A percentile compares a stretch with the other conserved stretches of the same genome.
phyloP scores from a whole-genome alignment of 129 eudicot genomes.

The Saposhnikovia divaricata region DNA sequence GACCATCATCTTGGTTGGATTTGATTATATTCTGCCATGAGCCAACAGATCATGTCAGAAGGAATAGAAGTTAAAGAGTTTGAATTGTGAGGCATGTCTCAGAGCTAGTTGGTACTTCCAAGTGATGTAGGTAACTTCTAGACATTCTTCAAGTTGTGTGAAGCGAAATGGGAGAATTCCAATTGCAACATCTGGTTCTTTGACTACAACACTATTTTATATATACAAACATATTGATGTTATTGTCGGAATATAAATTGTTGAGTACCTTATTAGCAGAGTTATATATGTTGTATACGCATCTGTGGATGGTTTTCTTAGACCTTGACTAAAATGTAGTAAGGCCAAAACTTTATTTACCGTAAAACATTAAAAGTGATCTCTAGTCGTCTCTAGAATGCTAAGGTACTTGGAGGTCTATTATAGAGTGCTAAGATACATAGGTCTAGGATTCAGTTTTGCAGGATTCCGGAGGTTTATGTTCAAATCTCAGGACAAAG shows the following conservation, averaged over 20 bases:
- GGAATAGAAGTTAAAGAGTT: not conserved
- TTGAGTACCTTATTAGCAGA: not conserved
- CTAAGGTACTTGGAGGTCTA: too few species aligned
- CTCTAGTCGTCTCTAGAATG: too few species aligned
- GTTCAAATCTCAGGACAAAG: too few species aligned
- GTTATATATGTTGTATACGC: too few species aligned
- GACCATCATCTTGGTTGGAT: not conserved
- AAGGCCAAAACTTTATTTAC: too few species aligned
- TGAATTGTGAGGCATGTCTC: not conserved
- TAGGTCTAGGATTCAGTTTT: too few species aligned
- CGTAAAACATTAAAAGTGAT: too few species aligned
- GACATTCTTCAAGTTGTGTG: slow-evolving; percentile 3
- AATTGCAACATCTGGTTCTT: not conserved
- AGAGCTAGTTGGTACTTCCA: not conserved
- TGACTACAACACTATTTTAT: not conserved
- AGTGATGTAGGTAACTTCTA: not conserved
- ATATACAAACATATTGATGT: not conserved
- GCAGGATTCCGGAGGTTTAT: too few species aligned
- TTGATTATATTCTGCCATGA: not conserved
- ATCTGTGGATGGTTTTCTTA: too few species aligned
- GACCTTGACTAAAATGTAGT: too few species aligned
- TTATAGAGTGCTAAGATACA: too few species aligned
- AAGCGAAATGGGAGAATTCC: not conserved
- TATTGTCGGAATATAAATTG: not conserved
- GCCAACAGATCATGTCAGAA: not conserved